Evolutionary conservation across 345 rosid species (phyloP), one percentile per base, ranked within the genome.

Genomic region (Camelina neglecta): DNA sequence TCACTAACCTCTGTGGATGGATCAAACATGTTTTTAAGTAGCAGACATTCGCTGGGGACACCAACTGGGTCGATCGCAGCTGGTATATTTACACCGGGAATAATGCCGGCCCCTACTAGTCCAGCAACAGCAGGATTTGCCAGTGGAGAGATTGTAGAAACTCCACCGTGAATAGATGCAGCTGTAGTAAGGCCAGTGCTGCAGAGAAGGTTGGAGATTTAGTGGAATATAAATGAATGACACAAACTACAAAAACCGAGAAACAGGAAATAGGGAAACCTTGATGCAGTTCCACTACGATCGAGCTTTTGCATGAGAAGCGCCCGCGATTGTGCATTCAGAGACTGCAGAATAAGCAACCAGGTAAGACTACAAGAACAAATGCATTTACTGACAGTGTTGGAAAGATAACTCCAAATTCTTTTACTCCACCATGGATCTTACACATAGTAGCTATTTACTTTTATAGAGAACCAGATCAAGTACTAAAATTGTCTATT

Each of bases 11-110:
- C 98, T 55, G 72, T 11, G 15, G 69, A 81, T 23, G 98, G 92
- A 85, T 93, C 98, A 86, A 93, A 93, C 98, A 93, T 90, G 71
- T 93, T 93, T 85, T 91, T 93, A 79, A 93, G 82, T 50, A 93
- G 58, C 33, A 93, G 63, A 75, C 93, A 93, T 81, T 91, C 97
- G 44, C 89, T 89, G 31, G 93, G 98, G 70, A 71, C 62, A 58
- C 98, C 98, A 18, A 93, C 62, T 41, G 92, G 77, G 71, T 93
- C 85, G 1, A 87, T 24, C 11, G 70, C 50, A 65, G 93, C 84
- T 71, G 93, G 86, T 53, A 86, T 65, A 10, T 42, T 44, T 38
- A 79, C 82, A 42, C 75, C 65, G 11, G 90, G 83, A 67, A 85
- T 60, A 23, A 85, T 81, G 51, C 84, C 89, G 6, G 85, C 54